Conservation (phyloP, 331 rosid genomes). For the Arachis monticola region DNA sequence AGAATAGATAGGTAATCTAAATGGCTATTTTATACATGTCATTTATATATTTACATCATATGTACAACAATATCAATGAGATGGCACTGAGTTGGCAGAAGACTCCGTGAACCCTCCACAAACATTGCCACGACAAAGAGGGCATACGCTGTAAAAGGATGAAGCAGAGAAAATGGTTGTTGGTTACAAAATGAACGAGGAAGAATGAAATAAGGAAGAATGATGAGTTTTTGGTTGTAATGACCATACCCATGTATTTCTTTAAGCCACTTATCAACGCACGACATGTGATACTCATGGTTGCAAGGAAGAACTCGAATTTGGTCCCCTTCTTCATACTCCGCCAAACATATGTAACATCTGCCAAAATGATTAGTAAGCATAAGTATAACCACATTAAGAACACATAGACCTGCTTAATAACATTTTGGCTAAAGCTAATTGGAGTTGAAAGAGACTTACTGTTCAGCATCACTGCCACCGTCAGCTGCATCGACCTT, state of each 20-base stretch:
- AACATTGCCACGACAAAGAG: conserved; percentile 67
- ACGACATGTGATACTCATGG: conserved; percentile 88
- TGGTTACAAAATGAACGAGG: not conserved
- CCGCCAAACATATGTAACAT: conserved; percentile 95
- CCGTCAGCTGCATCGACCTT: conserved; percentile 53
- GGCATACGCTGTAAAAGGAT: conserved; percentile 55
- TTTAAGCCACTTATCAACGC: conserved; percentile 97
- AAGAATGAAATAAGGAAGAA: conserved; percentile 4
- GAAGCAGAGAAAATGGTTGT: conserved; percentile 11
- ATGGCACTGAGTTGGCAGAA: conserved; percentile 44
- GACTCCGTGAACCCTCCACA: conserved; percentile 54
- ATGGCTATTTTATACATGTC: conserved; percentile 26
- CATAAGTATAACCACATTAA: not conserved
- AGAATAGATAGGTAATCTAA: conserved; percentile 1
- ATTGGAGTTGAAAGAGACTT: conserved; percentile 41
- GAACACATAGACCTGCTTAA: not conserved
- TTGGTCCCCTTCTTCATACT: conserved; percentile 93
- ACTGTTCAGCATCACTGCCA: conserved; percentile 72
- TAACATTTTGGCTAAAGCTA: not conserved
- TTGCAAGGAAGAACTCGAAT: conserved; percentile 93
- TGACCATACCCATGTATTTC: conserved; percentile 90
- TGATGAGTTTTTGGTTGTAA: conserved; percentile 25
- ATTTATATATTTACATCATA: conserved; percentile 54
- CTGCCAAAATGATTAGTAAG: conserved; percentile 43
- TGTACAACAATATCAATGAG: conserved; percentile 53